These are phyloP conservation scores for Wickerhamomyces hampshirensis DNA, from an alignment of 805 yeast genomes.

Conservation along the genomic window DNA sequence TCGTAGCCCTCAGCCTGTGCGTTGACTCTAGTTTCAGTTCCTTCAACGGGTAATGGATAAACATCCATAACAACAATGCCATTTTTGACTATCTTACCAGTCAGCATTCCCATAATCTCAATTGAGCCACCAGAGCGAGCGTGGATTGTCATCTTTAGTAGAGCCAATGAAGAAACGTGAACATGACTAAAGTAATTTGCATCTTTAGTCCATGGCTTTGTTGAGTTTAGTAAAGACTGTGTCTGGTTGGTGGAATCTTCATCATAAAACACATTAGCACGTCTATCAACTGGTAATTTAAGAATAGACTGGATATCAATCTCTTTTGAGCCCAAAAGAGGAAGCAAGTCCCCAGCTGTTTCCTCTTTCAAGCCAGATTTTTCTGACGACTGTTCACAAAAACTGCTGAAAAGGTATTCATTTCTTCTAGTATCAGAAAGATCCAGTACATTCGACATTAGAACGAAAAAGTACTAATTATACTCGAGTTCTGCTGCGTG, in stretches of 20 bases:
- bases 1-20: conserved; percentile 94
- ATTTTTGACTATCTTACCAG: conserved; percentile 61
- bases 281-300: conserved; percentile 9
- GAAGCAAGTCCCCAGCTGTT: too few relatives aligned
- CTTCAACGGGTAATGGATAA: conserved; percentile 88
- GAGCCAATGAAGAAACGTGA: conserved; percentile 64
- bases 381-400: background rate
- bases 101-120: conserved; percentile 93
- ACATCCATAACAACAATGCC: conserved; percentile 71
- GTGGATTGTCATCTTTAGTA: conserved; percentile 72
- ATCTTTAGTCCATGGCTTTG: conserved; percentile 53
- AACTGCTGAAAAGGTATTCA: background rate
- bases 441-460: background rate
- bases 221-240: conserved; percentile 13
- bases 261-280: conserved; percentile 15
- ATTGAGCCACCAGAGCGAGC: conserved; percentile 80
- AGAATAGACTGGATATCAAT: conserved; percentile 15
- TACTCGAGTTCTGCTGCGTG: too few relatives aligned
- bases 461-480: too few relatives aligned
- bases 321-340: conserved; percentile 11
- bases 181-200: conserved; percentile 58
- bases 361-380: background rate
- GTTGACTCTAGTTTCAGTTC: conserved; percentile 93
- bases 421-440: background rate
- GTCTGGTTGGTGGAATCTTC: conserved; percentile 7